These are phyloP conservation scores for Leptomonas seymouri DNA, from an alignment of 208 protist species.

Conservation along the genomic window DNA sequence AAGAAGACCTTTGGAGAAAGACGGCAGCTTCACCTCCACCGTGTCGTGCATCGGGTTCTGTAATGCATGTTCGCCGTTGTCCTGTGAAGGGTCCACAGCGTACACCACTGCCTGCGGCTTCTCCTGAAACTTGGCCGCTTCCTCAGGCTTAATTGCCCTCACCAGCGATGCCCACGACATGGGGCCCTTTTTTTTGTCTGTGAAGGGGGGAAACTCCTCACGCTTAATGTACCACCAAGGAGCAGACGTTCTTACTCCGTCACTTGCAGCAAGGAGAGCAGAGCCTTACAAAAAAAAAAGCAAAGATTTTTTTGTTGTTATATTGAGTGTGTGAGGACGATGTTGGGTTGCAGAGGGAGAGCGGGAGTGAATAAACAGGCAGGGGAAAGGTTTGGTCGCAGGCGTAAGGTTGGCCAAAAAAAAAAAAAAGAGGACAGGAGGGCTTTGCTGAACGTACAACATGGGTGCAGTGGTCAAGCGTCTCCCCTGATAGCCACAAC, in stretches of 20 bases:
- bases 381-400: too few species aligned
- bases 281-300: background rate
- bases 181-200: background rate
- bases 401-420: slow-evolving; percentile 2
- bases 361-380: too few species aligned
- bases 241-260: background rate
- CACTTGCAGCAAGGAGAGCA: slow-evolving; percentile 1
- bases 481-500: too few species aligned
- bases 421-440: background rate
- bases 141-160: slow-evolving; percentile 46
- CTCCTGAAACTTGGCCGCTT: slow-evolving; percentile 29
- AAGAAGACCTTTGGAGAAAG: slow-evolving; percentile 70
- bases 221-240: background rate
- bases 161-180: slow-evolving; percentile 81
- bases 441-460: background rate
- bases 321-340: too few species aligned
- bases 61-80: slow-evolving; percentile 31
- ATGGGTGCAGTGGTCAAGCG: too few species aligned
- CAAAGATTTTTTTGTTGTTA: too few species aligned
- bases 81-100: slow-evolving; percentile 29
- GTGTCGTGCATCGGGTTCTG: slow-evolving; percentile 38
- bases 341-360: too few species aligned
- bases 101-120: slow-evolving; percentile 39
- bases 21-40: slow-evolving; percentile 46
- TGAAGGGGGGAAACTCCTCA: background rate